Evolutionary conservation across 108 stramenopile genomes (phyloP).

Genomic region (Nannochloropsis gaditana): DNA sequence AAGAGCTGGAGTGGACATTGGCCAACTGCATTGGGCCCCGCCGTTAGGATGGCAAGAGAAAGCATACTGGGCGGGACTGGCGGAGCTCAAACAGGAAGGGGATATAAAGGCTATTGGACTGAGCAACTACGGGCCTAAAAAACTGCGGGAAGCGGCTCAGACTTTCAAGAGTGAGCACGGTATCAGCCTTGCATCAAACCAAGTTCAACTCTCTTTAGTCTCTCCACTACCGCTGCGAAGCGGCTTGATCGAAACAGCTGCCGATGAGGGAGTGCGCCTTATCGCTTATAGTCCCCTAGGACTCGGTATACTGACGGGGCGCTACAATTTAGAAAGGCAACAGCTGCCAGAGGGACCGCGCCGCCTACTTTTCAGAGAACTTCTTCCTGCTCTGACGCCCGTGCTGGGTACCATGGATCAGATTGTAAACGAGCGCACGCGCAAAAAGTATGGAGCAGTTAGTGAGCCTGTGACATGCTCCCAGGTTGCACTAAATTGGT

Average conservation of each 20-base stretch:
- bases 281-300: conserved; percentile 51
- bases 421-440: conserved; percentile 31
- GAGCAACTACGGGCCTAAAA: conserved; percentile 51
- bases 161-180: conserved; percentile 17
- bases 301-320: conserved; percentile 48
- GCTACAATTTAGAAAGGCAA: conserved; percentile 28
- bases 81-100: conserved; percentile 30
- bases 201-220: conserved; percentile 53
- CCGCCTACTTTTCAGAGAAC: conserved; percentile 47
- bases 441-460: not conserved
- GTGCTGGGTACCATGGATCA: conserved; percentile 33
- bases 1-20: conserved; percentile 43
- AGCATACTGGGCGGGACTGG: conserved; percentile 42
- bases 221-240: conserved; percentile 42
- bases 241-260: conserved; percentile 41
- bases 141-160: conserved; percentile 28
- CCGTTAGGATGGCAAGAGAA: conserved; percentile 50
- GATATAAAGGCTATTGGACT: conserved; percentile 41
- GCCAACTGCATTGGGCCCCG: conserved; percentile 52
- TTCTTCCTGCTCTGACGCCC: conserved; percentile 42
- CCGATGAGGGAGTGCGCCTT: conserved; percentile 31
- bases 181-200: conserved; percentile 40
- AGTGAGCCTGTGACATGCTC: conserved; percentile 34
- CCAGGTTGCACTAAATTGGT: conserved; percentile 51
- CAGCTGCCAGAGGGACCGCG: not conserved